These are phyloP conservation scores for Pythium chondricola DNA, from an alignment of 352 stramenopile species.

Conservation along the genomic window DNA sequence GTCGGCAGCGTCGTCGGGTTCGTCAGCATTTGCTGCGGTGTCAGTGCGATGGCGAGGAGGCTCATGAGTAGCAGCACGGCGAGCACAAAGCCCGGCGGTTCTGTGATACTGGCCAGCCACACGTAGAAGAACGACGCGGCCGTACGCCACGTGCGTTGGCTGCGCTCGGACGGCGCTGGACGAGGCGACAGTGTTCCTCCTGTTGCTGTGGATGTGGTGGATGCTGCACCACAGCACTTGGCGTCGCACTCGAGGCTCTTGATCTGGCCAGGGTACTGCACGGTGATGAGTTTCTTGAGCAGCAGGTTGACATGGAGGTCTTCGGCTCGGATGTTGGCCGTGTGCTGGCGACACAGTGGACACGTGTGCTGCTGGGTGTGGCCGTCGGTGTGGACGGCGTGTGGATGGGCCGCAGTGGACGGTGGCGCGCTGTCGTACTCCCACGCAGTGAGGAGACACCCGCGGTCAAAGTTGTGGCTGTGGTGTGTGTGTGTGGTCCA, in stretches of 20 bases:
- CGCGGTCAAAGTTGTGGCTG: constrained; percentile 82
- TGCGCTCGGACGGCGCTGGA: constrained; percentile 12
- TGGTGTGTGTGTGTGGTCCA: too few species aligned
- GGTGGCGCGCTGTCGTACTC: constrained; percentile 21
- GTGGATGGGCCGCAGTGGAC: constrained; percentile 10
- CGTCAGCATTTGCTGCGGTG: constrained; percentile 50
- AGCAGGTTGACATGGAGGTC: constrained; percentile 62
- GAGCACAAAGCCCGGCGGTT: constrained; percentile 70
- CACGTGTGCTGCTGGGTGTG: constrained; percentile 27
- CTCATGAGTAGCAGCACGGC: constrained; percentile 59
- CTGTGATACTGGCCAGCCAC: constrained; percentile 55
- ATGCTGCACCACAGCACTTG: constrained; percentile 21
- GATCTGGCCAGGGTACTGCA: constrained; percentile 50
- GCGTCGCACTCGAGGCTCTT: constrained; percentile 25
- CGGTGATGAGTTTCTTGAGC: constrained; percentile 50
- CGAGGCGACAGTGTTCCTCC: neutral
- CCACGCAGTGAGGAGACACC: constrained; percentile 68
- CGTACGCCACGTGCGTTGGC: constrained; percentile 39
- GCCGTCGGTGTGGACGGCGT: neutral
- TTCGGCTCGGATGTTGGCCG: constrained; percentile 16
- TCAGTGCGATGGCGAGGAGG: constrained; percentile 53
- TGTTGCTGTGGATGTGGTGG: neutral
- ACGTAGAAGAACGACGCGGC: constrained; percentile 70
- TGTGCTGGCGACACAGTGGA: constrained; percentile 54
- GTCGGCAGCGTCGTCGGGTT: constrained; percentile 49